Evolutionary conservation across 2,329 filamentous ascomycete genomes (phyloP).

Genomic region (Sporothrix variecibatus): DNA sequence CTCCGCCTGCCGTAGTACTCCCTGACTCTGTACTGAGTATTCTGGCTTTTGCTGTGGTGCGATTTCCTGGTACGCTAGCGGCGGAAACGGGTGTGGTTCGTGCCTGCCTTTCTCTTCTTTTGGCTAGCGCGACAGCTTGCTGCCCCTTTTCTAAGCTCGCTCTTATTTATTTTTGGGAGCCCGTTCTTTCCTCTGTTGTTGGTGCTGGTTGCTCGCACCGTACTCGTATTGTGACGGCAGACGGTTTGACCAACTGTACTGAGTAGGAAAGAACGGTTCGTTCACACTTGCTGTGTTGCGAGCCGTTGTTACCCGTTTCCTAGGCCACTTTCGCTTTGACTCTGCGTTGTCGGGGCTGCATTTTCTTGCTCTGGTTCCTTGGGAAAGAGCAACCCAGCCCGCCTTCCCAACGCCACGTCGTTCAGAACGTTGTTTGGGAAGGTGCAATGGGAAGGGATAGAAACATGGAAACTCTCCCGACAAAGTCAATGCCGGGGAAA

Average conservation of each 20-base stretch:
- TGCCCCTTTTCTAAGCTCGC: constrained; percentile 9
- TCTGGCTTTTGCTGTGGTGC: constrained; percentile 1
- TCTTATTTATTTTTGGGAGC: constrained; percentile 15
- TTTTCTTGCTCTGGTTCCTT: not conserved
- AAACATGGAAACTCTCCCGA: constrained; percentile 6
- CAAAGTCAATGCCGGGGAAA: constrained; percentile 3
- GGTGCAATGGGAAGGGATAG: not conserved
- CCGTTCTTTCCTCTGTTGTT: not conserved
- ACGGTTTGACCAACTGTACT: not conserved
- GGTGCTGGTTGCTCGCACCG: not conserved
- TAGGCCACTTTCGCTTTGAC: not conserved
- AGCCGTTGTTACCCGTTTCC: not conserved
- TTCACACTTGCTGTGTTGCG: not conserved
- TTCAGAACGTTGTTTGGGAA: not conserved
- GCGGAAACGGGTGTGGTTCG: constrained; percentile 18
- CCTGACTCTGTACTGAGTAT: not conserved
- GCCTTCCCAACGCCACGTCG: not conserved
- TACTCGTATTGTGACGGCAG: not conserved
- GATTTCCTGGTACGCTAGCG: constrained; percentile 11
- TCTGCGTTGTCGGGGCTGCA: not conserved
- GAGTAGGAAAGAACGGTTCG: not conserved
- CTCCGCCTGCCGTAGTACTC: not conserved
- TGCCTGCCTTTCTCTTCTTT: constrained; percentile 5
- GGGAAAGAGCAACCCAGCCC: not conserved
- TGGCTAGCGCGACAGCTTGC: not conserved